Base-by-base conservation (phyloP, 495 filamentous ascomycete genomes). In the Aspergillus egyptiacus region DNA sequence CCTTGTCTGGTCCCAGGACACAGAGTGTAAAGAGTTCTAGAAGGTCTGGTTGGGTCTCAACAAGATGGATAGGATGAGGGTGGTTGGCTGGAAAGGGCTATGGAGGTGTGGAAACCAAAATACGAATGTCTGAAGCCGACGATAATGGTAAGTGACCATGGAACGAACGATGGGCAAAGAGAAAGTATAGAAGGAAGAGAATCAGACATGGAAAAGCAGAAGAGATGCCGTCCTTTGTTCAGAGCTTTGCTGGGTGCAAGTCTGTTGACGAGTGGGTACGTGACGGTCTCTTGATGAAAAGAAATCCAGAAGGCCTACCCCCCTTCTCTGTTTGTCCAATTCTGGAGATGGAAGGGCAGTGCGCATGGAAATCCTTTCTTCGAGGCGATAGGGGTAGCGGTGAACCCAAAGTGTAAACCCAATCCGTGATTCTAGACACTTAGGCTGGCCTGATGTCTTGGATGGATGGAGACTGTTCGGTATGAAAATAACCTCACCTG, bases 341-440 rank as follows among this genome's bases (percentile, higher is more conserved):
- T 53, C 39, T 36, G 15, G 28, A 9, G n/a, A 28, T 44, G 42
- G 44, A 51, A 23, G 46, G 30, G 27, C 50, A 46, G 33, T 27
- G 46, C 18, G 47, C 32, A 39, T 61, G 19, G 41, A 54, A 46
- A 35, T 6, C 34, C 34, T 22, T 17, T 46, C 30, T 53, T 60
- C 58, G 54, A 60, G 54, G 48, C 30, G 36, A 51, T 42, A 8
- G 40, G 49, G 55, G 46, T 41, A 53, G 59, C 59, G 56, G 59
- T 62, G 59, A 58, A 54, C 46, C 35, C 30, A 36, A 9, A 23
- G 27, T 37, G 41, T 43, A 38, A 42, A 22, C 28, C 42, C 46
- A 23, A 50, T 54, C 17, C 51, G 17, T 36, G 42, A 48, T 43
- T n/a, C 35, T 49, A 50, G 48, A 54, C 55, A 57, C 31, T 22